Evolutionary conservation across 495 filamentous ascomycete genomes (phyloP).

Genomic region (Penicillium angulare): DNA sequence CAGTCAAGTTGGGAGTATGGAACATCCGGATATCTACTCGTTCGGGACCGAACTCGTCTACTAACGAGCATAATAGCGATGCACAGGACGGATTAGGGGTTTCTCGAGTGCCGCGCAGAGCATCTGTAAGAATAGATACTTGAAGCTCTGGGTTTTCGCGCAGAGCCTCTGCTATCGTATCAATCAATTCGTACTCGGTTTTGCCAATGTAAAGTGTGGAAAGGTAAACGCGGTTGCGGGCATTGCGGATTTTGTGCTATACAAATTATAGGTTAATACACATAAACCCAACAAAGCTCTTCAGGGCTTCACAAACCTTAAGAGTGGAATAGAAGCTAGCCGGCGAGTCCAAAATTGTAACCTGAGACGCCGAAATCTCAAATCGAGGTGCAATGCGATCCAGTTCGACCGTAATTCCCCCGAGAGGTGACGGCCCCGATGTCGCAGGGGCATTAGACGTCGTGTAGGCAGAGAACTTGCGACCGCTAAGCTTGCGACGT

Average conservation of each 20-base stretch:
- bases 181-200: conserved; percentile 85
- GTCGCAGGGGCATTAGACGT: conserved; percentile 22
- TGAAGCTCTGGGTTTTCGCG: conserved; percentile 73
- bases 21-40: conserved; percentile 96
- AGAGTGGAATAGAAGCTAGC: conserved; percentile 83
- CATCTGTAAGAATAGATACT: conserved; percentile 92
- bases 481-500: conserved; percentile 33
- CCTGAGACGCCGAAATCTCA: conserved; percentile 75
- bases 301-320: conserved; percentile 56
- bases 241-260: conserved; percentile 76
- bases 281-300: background rate
- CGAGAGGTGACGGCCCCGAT: conserved; percentile 39
- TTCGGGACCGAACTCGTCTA: conserved; percentile 76
- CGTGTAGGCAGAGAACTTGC: conserved; percentile 41
- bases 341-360: conserved; percentile 76
- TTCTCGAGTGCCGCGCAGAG: conserved; percentile 87
- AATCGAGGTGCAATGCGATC: conserved; percentile 89
- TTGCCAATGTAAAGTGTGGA: conserved; percentile 96
- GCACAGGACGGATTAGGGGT: conserved; percentile 85
- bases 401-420: conserved; percentile 71
- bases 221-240: conserved; percentile 78
- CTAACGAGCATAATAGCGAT: conserved; percentile 78
- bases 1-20: conserved; percentile 94
- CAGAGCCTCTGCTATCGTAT: conserved; percentile 74
- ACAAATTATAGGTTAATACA: conserved; percentile 11